Conservation (phyloP, 768 basidiomycete species). For the Baorangia bicolor region DNA sequence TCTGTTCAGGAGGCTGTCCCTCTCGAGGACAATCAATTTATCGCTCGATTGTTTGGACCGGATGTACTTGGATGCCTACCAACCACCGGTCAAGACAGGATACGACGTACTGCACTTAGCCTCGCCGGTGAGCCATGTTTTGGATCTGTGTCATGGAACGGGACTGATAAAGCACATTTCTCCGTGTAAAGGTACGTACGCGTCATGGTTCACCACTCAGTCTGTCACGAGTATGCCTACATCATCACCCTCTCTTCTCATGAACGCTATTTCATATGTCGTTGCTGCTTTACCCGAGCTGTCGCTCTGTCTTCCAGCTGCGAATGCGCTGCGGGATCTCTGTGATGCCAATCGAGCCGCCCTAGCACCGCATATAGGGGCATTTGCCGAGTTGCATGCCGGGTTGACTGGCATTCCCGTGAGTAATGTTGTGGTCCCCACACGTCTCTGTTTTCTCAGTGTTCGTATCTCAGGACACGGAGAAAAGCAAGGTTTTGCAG, state of each 20-base stretch:
- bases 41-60: constrained; percentile 67
- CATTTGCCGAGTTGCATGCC: constrained; percentile 83
- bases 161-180: background rate
- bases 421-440: constrained; percentile 22
- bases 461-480: constrained; percentile 57
- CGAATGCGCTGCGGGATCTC: constrained; percentile 78
- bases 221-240: constrained; percentile 28
- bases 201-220: constrained; percentile 75
- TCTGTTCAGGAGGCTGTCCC: constrained; percentile 87
- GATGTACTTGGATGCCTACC: constrained; percentile 71
- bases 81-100: constrained; percentile 55
- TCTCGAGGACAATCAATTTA: constrained; percentile 49
- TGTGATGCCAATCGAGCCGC: constrained; percentile 89
- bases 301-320: constrained; percentile 65
- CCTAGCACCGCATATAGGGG: constrained; percentile 77
- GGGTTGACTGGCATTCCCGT: constrained; percentile 74
- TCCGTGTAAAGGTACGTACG: constrained; percentile 55
- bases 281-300: constrained; percentile 69
- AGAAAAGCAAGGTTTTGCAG: constrained; percentile 88
- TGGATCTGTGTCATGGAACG: background rate
- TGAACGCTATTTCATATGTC: constrained; percentile 67
- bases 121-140: constrained; percentile 62
- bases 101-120: constrained; percentile 71
- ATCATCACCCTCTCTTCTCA: constrained; percentile 46
- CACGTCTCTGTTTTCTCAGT: background rate